phyloP scores from a whole-genome alignment of 768 basidiomycete species.

The Cyclocybe cylindracea region DNA sequence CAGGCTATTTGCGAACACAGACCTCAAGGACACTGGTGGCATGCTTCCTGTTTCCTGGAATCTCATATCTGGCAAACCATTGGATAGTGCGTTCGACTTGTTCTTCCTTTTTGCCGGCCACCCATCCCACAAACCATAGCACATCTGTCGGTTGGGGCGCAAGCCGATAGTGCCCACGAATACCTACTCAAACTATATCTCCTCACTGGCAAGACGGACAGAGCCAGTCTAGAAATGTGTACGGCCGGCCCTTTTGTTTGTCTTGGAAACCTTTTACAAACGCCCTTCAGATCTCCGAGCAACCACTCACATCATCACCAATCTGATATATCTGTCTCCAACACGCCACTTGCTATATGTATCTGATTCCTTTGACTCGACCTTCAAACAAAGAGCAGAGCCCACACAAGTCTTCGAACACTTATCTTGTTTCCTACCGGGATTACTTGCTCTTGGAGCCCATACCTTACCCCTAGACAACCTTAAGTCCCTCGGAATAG shows the following conservation, averaged over 20 bases:
- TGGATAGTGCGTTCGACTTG: conserved; percentile 40
- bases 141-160: conserved; percentile 61
- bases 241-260: no score
- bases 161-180: conserved; percentile 76
- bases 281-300: no score
- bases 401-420: conserved; percentile 66
- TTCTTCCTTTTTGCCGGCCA: neutral
- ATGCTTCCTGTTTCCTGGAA: conserved; percentile 69
- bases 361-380: conserved; percentile 47
- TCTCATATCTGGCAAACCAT: conserved; percentile 44
- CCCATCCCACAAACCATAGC: conserved; percentile 20
- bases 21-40: conserved; percentile 50
- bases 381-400: conserved; percentile 24
- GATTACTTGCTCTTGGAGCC: conserved; percentile 70
- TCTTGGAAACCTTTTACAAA: no score
- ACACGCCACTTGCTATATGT: conserved; percentile 68
- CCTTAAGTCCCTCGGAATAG: conserved; percentile 48
- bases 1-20: conserved; percentile 43
- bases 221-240: no score
- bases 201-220: conserved; percentile 56
- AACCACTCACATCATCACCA: no score
- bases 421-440: conserved; percentile 77
- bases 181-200: conserved; percentile 77
- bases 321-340: conserved; percentile 64
- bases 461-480: conserved; percentile 60